A percentile compares a stretch with the other conserved stretches of the same genome.
phyloP scores from a whole-genome alignment of 495 filamentous ascomycete species.

The Aspergillus cavernicola region DNA sequence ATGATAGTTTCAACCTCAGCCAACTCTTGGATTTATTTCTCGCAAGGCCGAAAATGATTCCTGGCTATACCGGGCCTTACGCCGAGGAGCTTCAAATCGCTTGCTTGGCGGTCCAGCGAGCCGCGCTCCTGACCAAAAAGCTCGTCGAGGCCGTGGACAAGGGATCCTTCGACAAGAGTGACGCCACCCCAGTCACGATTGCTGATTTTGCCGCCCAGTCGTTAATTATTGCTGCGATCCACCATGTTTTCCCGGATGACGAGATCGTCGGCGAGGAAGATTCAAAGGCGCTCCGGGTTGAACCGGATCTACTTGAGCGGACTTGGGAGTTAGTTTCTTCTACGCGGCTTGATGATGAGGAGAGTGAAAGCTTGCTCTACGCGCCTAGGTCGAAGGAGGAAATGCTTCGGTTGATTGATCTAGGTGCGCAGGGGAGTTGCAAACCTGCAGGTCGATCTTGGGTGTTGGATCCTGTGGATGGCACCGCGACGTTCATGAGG shows the following conservation, averaged over 20 bases:
- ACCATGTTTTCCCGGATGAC: slow-evolving; percentile 52
- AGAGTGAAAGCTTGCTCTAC: slow-evolving; percentile 37
- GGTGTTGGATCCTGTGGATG: slow-evolving; percentile 72
- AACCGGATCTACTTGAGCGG: slow-evolving; percentile 46
- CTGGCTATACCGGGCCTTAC: slow-evolving; percentile 25
- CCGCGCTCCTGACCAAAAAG: slow-evolving; percentile 49
- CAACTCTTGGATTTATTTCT: background rate
- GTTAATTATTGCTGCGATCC: slow-evolving; percentile 54
- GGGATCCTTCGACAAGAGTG: slow-evolving; percentile 52
- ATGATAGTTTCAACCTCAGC: background rate
- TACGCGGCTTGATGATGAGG: slow-evolving; percentile 34
- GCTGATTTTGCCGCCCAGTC: slow-evolving; percentile 67
- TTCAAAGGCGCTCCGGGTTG: slow-evolving; percentile 47
- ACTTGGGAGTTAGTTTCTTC: slow-evolving; percentile 49
- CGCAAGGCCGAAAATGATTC: slow-evolving; percentile 14
- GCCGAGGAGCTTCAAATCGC: slow-evolving; percentile 48
- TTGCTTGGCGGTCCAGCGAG: slow-evolving; percentile 51
- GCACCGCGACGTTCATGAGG: slow-evolving; percentile 61
- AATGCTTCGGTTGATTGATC: slow-evolving; percentile 61
- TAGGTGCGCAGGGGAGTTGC: slow-evolving; percentile 47
- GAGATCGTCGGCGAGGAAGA: slow-evolving; percentile 62
- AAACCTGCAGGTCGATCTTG: slow-evolving; percentile 45
- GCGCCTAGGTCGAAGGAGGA: slow-evolving; percentile 46
- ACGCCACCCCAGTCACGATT: slow-evolving; percentile 61
- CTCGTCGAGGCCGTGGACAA: slow-evolving; percentile 46